Evolutionary conservation across 164 flowering plant species (phyloP), one percentile per base, ranked within the genome.

Genomic region (Chimonanthus salicifolius): DNA sequence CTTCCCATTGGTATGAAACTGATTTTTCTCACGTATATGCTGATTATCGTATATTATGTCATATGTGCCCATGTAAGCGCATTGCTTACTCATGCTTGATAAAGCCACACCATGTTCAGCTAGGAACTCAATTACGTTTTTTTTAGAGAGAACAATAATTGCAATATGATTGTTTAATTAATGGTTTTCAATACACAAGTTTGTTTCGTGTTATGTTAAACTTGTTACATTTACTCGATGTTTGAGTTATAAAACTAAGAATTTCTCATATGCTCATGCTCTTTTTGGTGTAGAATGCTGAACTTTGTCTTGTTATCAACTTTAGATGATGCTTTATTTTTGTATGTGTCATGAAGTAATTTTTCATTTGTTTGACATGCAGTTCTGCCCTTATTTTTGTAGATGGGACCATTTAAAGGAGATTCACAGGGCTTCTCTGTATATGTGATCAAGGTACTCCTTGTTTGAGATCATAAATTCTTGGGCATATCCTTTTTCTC

Each of bases 361-460:
- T 83, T 85, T 82, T 72, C 83, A 76, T 80, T 85, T 87, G 82
- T 88, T 90, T 93, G 92, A 95, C 97, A 75, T 95, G 94, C 92
- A 88, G 92, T 92, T 88, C 82, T 94, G 87, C 91, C 84, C 88
- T 90, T 92, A 82, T 92, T 92, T 33, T 94, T 92, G 97, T 90
- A 96, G 99, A 94, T 94, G 75, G 88, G 80, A 70, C 88, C 81
- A 73, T 77, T 87, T 78, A 90, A 87, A 82, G 94, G 86, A 69
- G 97, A 90, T 76, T 68, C 80, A 58, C 89, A 81, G 69, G 68
- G 80, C 71, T 78, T 83, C 80, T 94, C 90, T 67, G 88, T 87
- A 47, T 89, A 88, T 80, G 72, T 84, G 33, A 83, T 94, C 78
- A 94, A 92, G 97, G 99, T 96, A 85, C n/a, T 11, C 63, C 20